These are phyloP conservation scores for Pigoraptor vietnamica DNA, from an alignment of 78 protist genomes.

Conservation along the genomic window DNA sequence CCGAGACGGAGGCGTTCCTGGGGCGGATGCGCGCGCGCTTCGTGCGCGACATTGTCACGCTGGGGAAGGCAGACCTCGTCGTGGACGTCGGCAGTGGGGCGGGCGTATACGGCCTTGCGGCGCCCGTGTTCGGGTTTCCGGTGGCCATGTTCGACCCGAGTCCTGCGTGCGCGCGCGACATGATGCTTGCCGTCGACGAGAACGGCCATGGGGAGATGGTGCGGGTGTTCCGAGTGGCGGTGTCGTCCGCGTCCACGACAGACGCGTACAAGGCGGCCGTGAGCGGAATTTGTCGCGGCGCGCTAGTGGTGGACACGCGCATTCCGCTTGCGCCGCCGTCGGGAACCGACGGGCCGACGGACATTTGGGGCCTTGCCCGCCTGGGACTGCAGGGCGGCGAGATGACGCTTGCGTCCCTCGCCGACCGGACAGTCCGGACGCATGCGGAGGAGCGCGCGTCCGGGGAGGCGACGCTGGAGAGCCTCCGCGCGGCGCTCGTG, in stretches of 20 bases:
- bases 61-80: not conserved
- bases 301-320: not conserved
- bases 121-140: not conserved
- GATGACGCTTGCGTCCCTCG: not conserved
- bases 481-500: too few species aligned
- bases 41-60: not conserved
- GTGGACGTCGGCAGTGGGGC: not conserved
- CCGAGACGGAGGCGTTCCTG: not conserved
- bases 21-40: not conserved
- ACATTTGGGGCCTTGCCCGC: not conserved
- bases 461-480: not conserved
- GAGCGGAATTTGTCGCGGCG: not conserved
- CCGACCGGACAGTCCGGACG: not conserved
- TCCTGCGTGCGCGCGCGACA: not conserved
- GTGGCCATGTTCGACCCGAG: not conserved
- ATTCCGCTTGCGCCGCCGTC: not conserved
- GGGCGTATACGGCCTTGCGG: not conserved
- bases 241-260: not conserved
- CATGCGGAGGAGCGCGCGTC: too few species aligned
- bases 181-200: not conserved
- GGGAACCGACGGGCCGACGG: not conserved
- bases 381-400: not conserved
- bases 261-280: not conserved
- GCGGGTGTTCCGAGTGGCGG: not conserved
- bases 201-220: not conserved